A percentile compares a stretch with the other conserved stretches of the same genome.
These are phyloP conservation scores for Glomus cerebriforme DNA, from an alignment of 192 early-diverging fungal species.

Conservation along the genomic window DNA sequence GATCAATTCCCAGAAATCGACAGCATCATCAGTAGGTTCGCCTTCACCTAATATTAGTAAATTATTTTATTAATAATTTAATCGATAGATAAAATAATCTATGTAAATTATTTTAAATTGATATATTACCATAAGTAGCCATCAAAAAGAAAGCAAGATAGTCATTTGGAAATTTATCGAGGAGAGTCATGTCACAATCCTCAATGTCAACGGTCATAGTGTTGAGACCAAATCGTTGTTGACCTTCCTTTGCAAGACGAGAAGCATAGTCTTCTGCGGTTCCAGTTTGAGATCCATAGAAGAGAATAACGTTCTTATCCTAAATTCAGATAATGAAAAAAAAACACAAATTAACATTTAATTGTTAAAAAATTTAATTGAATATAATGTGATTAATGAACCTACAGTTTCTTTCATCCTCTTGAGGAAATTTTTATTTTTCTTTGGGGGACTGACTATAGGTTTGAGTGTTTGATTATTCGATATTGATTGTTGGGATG, in stretches of 20 bases:
- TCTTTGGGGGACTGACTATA: slow-evolving; percentile 37
- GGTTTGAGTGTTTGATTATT: slow-evolving; percentile 8
- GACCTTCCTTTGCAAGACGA: slow-evolving; percentile 85
- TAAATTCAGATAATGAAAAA: slow-evolving; percentile 32
- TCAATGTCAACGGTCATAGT: slow-evolving; percentile 86
- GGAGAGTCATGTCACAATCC: slow-evolving; percentile 86
- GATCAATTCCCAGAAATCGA: slow-evolving; percentile 90
- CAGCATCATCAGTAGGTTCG: slow-evolving; percentile 97
- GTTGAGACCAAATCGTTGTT: slow-evolving; percentile 68
- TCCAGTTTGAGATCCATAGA: slow-evolving; percentile 98
- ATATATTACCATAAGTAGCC: slow-evolving; percentile 82
- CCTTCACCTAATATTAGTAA: slow-evolving; percentile 64
- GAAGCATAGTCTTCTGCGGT: slow-evolving; percentile 98
- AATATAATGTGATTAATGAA: no score
- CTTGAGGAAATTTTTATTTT: slow-evolving; percentile 55
- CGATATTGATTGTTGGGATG: not conserved
- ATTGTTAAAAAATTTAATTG: not conserved
- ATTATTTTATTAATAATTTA: not conserved
- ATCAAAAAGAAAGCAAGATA: slow-evolving; percentile 86
- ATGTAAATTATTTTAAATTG: not conserved
- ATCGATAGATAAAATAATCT: not conserved
- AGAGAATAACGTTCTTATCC: slow-evolving; percentile 79
- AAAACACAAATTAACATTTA: not conserved
- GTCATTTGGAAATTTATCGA: slow-evolving; percentile 69
- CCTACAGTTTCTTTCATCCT: slow-evolving; percentile 56